These are phyloP conservation scores for Thelonectria rubi DNA, from an alignment of 2,329 filamentous ascomycete species.

Conservation along the genomic window DNA sequence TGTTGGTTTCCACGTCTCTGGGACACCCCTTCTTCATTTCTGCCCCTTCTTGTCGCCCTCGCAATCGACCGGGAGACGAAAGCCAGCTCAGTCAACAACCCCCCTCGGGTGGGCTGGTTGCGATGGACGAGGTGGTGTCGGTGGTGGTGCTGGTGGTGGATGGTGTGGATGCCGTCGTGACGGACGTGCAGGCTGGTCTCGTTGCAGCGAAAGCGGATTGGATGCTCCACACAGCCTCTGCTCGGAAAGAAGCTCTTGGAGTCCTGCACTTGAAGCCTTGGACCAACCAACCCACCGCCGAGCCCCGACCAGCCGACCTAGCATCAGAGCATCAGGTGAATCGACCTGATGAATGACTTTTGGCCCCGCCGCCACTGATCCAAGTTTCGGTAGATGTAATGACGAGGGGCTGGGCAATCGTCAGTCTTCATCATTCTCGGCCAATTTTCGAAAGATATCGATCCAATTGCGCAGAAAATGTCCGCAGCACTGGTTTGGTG, in stretches of 20 bases:
- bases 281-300: constrained; percentile 27
- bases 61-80: constrained; percentile 15
- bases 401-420: constrained; percentile 6
- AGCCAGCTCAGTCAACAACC: constrained; percentile 5
- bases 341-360: constrained; percentile 18
- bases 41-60: neutral
- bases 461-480: neutral
- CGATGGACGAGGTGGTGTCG: neutral
- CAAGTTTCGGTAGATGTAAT: constrained; percentile 10
- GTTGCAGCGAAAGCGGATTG: constrained; percentile 45
- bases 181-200: constrained; percentile 38
- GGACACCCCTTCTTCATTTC: constrained; percentile 21
- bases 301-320: constrained; percentile 37
- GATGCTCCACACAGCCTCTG: constrained; percentile 39
- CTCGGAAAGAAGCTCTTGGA: constrained; percentile 34
- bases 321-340: constrained; percentile 39
- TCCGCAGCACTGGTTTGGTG: neutral
- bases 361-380: constrained; percentile 20
- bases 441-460: neutral
- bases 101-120: too few species aligned
- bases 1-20: constrained; percentile 9
- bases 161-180: constrained; percentile 34
- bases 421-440: constrained; percentile 28
- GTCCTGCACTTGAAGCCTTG: constrained; percentile 15
- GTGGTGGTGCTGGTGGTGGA: constrained; percentile 15